Conservation (phyloP, 2,329 filamentous ascomycete genomes). For the Hymenoscyphus fraxineus region DNA sequence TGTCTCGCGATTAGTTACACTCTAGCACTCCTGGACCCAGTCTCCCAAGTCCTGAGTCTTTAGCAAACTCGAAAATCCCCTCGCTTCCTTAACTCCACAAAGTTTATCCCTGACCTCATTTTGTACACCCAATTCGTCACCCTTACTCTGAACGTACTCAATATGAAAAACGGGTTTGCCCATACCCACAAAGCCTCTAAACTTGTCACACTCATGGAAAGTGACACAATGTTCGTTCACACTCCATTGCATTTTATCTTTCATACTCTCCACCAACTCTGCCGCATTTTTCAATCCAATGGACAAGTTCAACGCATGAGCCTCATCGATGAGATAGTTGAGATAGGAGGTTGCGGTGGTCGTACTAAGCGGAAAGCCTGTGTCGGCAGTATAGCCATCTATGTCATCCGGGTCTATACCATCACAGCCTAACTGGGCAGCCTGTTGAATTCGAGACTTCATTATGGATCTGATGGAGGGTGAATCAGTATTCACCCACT, state of each 20-base stretch:
- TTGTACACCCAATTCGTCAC: not conserved
- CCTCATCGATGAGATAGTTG: constrained; percentile 35
- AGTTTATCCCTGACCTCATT: not conserved
- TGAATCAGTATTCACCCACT: constrained; percentile 59
- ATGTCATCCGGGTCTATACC: constrained; percentile 69
- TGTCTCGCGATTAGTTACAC: not conserved
- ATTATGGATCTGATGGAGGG: constrained; percentile 58
- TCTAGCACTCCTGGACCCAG: constrained; percentile 1
- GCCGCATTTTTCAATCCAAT: constrained; percentile 67
- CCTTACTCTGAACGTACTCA: constrained; percentile 49
- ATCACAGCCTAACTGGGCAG: constrained; percentile 58
- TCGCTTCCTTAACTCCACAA: not conserved
- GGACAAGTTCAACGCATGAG: constrained; percentile 51
- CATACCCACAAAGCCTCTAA: constrained; percentile 53
- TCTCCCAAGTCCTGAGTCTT: constrained; percentile 5
- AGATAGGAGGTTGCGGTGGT: constrained; percentile 1
- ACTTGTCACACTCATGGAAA: constrained; percentile 56
- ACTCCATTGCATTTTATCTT: constrained; percentile 55
- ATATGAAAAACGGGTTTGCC: constrained; percentile 69
- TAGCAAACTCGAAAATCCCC: not conserved
- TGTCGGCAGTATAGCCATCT: constrained; percentile 58
- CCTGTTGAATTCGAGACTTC: constrained; percentile 53
- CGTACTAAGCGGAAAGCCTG: constrained; percentile 39
- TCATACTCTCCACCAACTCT: constrained; percentile 49
- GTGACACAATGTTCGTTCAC: constrained; percentile 68